phyloP scores from a whole-genome alignment of 2,329 filamentous ascomycete species.

The Fusarium proliferatum region DNA sequence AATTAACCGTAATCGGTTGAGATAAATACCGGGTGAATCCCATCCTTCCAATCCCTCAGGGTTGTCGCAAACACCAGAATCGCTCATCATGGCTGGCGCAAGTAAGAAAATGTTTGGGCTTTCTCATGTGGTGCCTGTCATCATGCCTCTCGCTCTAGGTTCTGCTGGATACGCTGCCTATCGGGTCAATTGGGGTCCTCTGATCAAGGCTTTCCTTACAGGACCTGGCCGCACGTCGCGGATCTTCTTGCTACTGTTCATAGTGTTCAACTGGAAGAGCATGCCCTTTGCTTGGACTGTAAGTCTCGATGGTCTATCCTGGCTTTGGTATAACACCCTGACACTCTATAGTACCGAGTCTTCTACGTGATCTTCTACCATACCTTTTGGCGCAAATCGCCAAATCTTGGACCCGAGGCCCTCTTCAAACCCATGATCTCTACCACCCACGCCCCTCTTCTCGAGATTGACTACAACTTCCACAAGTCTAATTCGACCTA shows the following conservation, averaged over 20 bases:
- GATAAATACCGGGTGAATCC: slow-evolving; percentile 8
- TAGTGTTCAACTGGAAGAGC: slow-evolving; percentile 77
- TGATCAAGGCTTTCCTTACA: slow-evolving; percentile 59
- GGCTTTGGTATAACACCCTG: neutral
- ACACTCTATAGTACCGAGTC: slow-evolving; percentile 62
- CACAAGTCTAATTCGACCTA: slow-evolving; percentile 89
- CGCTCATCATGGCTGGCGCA: slow-evolving; percentile 49
- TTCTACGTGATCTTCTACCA: slow-evolving; percentile 68
- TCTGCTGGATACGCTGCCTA: slow-evolving; percentile 60
- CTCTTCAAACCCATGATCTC: slow-evolving; percentile 80
- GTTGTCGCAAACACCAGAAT: slow-evolving; percentile 16
- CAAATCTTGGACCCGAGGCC: slow-evolving; percentile 66
- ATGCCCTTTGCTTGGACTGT: slow-evolving; percentile 82
- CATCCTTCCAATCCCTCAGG: slow-evolving; percentile 1
- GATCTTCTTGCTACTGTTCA: slow-evolving; percentile 64
- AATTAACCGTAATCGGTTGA: neutral
- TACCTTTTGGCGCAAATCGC: slow-evolving; percentile 60
- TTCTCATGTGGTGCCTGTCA: slow-evolving; percentile 51
- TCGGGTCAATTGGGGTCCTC: slow-evolving; percentile 55
- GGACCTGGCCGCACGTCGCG: slow-evolving; percentile 66
- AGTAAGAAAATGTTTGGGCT: slow-evolving; percentile 49
- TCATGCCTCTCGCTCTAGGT: slow-evolving; percentile 56
- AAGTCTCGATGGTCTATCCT: slow-evolving; percentile 47
- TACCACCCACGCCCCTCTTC: slow-evolving; percentile 72
- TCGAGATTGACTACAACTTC: slow-evolving; percentile 88